Evolutionary conservation across 2,329 filamentous ascomycete genomes (phyloP).

Genomic region (Fusarium buharicum): DNA sequence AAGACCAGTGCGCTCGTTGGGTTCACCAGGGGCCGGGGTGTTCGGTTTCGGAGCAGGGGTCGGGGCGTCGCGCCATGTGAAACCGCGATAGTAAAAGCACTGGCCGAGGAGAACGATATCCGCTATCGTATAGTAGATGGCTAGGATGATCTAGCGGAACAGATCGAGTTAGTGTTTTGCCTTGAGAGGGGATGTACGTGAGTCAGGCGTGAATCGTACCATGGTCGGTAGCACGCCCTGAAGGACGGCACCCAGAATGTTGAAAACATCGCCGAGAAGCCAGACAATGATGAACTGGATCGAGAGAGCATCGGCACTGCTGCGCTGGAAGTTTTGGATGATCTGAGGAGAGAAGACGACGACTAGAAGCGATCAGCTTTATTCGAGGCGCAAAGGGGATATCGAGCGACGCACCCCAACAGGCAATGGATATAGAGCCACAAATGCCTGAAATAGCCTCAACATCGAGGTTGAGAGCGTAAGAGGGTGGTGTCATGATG

Average conservation of each 20-base stretch:
- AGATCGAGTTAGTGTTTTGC: conserved; percentile 23
- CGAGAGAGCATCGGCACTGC: conserved; percentile 87
- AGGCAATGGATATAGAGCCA: conserved; percentile 95
- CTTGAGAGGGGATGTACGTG: not conserved
- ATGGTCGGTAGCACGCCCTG: conserved; percentile 95
- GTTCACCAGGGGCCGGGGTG: conserved; percentile 48
- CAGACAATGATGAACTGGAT: conserved; percentile 93
- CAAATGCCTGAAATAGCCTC: conserved; percentile 93
- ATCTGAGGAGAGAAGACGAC: conserved; percentile 98
- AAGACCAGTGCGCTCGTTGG: conserved; percentile 62
- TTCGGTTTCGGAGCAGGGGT: conserved; percentile 55
- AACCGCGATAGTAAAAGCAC: conserved; percentile 95
- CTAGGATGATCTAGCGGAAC: conserved; percentile 77
- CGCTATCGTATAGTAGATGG: conserved; percentile 91
- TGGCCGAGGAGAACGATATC: conserved; percentile 89
- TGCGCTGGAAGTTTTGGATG: conserved; percentile 88
- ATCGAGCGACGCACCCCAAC: conserved; percentile 68
- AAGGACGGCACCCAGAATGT: conserved; percentile 90
- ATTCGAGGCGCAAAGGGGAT: conserved; percentile 4
- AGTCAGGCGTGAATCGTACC: conserved; percentile 56
- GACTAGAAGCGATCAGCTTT: conserved; percentile 58
- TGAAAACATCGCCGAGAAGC: conserved; percentile 95
- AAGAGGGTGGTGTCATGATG: conserved; percentile 65
- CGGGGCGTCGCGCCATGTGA: conserved; percentile 70
- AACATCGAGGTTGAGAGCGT: conserved; percentile 78